These are phyloP conservation scores for Backusella liffmaniae DNA, from an alignment of 192 early-diverging fungal species.

Conservation along the genomic window DNA sequence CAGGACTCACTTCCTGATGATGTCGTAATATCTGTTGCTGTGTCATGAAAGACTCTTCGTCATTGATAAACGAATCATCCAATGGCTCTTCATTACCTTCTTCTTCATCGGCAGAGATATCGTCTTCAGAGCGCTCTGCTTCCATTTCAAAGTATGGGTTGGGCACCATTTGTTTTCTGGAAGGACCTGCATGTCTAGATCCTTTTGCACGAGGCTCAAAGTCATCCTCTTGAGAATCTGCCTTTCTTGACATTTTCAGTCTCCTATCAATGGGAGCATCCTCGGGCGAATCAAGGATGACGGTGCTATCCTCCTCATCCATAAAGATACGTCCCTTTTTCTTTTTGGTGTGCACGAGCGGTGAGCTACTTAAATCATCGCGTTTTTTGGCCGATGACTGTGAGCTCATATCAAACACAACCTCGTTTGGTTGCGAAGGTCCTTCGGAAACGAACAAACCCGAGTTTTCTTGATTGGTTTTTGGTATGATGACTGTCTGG, in stretches of 20 bases:
- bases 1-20: not conserved
- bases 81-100: conserved; percentile 30
- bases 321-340: not conserved
- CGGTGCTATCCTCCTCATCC: not conserved
- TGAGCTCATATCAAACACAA: not conserved
- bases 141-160: conserved; percentile 43
- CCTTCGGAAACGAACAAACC: not conserved
- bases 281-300: not conserved
- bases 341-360: not conserved
- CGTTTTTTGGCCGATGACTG: too few relatives aligned
- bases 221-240: not conserved
- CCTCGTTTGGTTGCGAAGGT: not conserved
- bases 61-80: conserved; percentile 44
- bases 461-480: not conserved
- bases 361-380: not conserved
- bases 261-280: not conserved
- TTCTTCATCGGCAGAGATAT: conserved; percentile 18
- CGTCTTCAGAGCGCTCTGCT: conserved; percentile 36
- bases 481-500: not conserved
- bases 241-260: not conserved
- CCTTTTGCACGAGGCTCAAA: too few relatives aligned
- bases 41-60: conserved; percentile 21
- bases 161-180: not conserved
- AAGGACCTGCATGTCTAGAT: too few relatives aligned
- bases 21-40: not conserved